These are phyloP conservation scores for Dryas alaskensis DNA, from an alignment of 306 rosid species.

Conservation along the genomic window DNA sequence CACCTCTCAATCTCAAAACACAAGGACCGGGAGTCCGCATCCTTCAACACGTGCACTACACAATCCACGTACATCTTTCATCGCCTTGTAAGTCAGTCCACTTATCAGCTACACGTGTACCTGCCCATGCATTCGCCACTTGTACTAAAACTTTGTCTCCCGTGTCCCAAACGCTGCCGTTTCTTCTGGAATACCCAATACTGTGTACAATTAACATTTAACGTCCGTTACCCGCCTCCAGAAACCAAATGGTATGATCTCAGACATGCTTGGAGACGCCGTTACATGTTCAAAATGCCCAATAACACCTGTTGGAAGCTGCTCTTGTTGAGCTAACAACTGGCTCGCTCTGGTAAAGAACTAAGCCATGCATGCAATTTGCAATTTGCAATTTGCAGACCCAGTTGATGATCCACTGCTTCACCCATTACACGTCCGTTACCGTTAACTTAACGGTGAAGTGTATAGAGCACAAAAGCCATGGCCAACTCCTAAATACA, in stretches of 20 bases:
- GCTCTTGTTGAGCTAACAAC: conserved; percentile 20
- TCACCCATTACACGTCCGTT: conserved; percentile 20
- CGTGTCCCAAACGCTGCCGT: background rate
- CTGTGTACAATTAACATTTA: too few relatives aligned
- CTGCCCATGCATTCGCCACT: background rate
- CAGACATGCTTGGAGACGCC: background rate
- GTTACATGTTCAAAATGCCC: conserved; percentile 5
- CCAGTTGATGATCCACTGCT: too few relatives aligned
- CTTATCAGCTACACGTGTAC: conserved; percentile 21
- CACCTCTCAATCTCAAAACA: too few relatives aligned
- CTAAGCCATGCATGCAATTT: conserved; percentile 21
- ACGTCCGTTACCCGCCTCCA: background rate
- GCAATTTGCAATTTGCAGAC: too few relatives aligned
- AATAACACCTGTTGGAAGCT: conserved; percentile 18
- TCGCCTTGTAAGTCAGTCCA: background rate
- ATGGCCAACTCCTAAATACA: too few relatives aligned
- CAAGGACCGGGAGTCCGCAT: background rate
- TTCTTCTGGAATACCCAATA: background rate
- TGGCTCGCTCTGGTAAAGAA: conserved; percentile 18
- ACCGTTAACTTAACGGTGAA: conserved; percentile 18
- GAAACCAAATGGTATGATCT: too few relatives aligned
- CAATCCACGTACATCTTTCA: background rate
- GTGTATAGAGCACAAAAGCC: too few relatives aligned
- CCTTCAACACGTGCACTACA: background rate
- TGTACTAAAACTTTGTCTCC: too few relatives aligned